Evolutionary conservation across 192 early-diverging fungal species (phyloP).

Genomic region (Coemansia asiatica): DNA sequence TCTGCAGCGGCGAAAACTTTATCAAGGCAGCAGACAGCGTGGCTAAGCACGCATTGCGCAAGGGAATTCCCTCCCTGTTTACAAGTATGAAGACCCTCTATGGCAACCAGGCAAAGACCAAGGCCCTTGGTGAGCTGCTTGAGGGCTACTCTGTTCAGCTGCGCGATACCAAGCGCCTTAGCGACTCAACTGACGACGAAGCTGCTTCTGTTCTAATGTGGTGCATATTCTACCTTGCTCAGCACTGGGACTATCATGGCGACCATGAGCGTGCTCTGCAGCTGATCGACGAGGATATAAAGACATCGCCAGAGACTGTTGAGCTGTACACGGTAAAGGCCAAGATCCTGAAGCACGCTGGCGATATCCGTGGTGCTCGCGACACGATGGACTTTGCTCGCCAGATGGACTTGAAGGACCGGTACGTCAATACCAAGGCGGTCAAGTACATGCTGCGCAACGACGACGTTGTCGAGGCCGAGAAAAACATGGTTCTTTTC

Average conservation of each 20-base stretch:
- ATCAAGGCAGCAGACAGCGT: constrained; percentile 63
- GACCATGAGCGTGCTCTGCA: constrained; percentile 70
- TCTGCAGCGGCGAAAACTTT: constrained; percentile 70
- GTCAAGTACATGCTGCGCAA: constrained; percentile 91
- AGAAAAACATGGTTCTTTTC: constrained; percentile 82
- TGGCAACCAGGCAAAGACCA: constrained; percentile 62
- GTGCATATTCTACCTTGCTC: constrained; percentile 90
- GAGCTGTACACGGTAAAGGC: constrained; percentile 93
- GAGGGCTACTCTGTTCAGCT: constrained; percentile 60
- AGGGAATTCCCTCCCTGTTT: constrained; percentile 94
- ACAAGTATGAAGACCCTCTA: constrained; percentile 77
- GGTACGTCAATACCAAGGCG: constrained; percentile 92
- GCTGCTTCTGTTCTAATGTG: constrained; percentile 79
- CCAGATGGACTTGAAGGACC: constrained; percentile 88
- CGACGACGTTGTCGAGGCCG: constrained; percentile 78
- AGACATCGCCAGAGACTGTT: constrained; percentile 84
- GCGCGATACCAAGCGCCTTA: constrained; percentile 47
- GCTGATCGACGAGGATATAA: constrained; percentile 79
- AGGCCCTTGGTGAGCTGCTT: constrained; percentile 67
- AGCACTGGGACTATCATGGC: constrained; percentile 79
- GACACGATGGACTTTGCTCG: constrained; percentile 83
- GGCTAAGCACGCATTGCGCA: constrained; percentile 72
- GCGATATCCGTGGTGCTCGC: constrained; percentile 70
- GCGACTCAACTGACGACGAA: constrained; percentile 61
- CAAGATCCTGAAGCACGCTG: constrained; percentile 90